Percentiles rank a stretch among this genome's conserved stretches.
Evolutionary conservation across 1,139 yeast species (phyloP).

Genomic region (Yamadazyma diddensiae): DNA sequence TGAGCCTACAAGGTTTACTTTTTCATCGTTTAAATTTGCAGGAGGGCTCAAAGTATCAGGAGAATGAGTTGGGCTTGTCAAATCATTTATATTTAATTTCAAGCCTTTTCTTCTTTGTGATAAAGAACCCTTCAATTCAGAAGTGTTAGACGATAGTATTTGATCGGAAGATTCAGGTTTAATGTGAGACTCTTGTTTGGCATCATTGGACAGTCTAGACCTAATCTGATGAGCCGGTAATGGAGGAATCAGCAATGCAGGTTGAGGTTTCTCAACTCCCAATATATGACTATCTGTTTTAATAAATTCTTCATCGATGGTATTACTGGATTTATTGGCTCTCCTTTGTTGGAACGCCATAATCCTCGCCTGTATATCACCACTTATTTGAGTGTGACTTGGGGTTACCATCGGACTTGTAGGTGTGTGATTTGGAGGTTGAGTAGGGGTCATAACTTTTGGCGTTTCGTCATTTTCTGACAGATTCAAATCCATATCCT

Average conservation of each 20-base stretch:
- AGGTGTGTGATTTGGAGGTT: constrained; percentile 7
- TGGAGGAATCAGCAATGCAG: constrained; percentile 13
- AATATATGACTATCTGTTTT: constrained; percentile 7
- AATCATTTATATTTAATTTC: constrained; percentile 42
- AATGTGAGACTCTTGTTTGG: constrained; percentile 5
- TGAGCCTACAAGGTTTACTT: constrained; percentile 15
- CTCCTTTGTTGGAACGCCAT: constrained; percentile 73
- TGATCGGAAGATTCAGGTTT: constrained; percentile 1
- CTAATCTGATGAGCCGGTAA: constrained; percentile 15
- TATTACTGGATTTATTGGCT: constrained; percentile 22
- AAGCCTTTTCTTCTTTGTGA: constrained; percentile 63
- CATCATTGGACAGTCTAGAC: constrained; percentile 16
- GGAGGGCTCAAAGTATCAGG: constrained; percentile 15
- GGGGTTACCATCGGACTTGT: constrained; percentile 9
- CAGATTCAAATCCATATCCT: too few species aligned
- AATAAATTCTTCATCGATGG: constrained; percentile 7
- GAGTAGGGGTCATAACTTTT: constrained; percentile 7
- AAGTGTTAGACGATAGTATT: neutral
- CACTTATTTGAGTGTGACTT: constrained; percentile 38
- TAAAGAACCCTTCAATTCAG: constrained; percentile 40
- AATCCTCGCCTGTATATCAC: constrained; percentile 72
- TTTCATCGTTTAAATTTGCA: constrained; percentile 8
- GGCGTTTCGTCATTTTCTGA: constrained; percentile 4
- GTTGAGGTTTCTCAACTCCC: constrained; percentile 9
- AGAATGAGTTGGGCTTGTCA: constrained; percentile 14